A percentile compares a stretch with the other conserved stretches of the same genome.
Evolutionary conservation across 139 green algal genomes (phyloP).

Genomic region (Volvox reticuliferus): DNA sequence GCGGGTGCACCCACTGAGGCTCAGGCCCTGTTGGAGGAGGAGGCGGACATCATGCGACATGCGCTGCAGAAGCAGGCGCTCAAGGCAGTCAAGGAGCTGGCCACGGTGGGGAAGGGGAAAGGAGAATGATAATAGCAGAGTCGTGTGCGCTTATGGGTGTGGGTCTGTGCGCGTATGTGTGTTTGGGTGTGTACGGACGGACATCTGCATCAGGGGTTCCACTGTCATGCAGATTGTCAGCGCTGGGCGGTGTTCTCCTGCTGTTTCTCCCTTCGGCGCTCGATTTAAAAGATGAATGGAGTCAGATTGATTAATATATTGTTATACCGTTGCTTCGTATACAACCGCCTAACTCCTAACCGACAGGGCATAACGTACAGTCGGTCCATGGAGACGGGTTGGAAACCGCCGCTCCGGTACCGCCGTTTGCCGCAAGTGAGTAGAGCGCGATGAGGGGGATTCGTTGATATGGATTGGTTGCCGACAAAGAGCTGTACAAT

Average conservation of each 20-base stretch:
- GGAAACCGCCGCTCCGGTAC: constrained; percentile 90
- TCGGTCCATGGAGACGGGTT: constrained; percentile 88
- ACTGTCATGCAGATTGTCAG: no score
- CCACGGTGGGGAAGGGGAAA: constrained; percentile 68
- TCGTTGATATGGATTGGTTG: background rate
- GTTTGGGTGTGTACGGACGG: no score
- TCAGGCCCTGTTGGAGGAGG: constrained; percentile 84
- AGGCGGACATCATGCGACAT: constrained; percentile 91
- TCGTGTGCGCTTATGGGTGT: no score
- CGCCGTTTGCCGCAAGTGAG: constrained; percentile 65
- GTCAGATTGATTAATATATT: no score
- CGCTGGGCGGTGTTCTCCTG: no score
- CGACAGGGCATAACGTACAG: constrained; percentile 82
- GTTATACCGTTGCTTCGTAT: background rate
- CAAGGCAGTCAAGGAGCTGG: constrained; percentile 94
- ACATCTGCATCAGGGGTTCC: no score
- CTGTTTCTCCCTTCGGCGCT: no score
- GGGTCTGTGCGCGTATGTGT: no score
- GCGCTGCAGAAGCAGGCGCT: constrained; percentile 93
- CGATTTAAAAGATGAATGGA: no score
- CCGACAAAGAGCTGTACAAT: no score
- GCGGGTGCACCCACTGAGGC: constrained; percentile 73
- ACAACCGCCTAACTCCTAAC: background rate
- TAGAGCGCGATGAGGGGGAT: background rate
- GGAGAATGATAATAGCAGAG: background rate